phyloP scores from a whole-genome alignment of 768 basidiomycete genomes.

The Termitomyces sp. region DNA sequence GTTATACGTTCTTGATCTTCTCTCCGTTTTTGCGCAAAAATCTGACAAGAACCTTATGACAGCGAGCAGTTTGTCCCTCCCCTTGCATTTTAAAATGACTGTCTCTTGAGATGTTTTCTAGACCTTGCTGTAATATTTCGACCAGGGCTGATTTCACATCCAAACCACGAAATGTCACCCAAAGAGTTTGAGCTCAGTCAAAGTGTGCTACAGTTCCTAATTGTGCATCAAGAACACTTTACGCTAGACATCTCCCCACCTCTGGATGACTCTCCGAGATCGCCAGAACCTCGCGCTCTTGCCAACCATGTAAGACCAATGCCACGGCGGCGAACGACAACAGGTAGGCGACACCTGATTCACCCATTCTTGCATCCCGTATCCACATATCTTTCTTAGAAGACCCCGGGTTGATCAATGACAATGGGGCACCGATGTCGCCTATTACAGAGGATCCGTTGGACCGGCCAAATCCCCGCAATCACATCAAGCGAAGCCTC shows the following conservation, averaged over 20 bases:
- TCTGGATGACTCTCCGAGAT: slow-evolving; percentile 22
- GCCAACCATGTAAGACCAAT: slow-evolving; percentile 37
- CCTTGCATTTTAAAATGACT: not conserved
- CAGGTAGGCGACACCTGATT: slow-evolving; percentile 24
- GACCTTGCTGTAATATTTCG: slow-evolving; percentile 98
- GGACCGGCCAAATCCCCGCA: slow-evolving; percentile 17
- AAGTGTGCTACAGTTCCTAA: slow-evolving; percentile 89
- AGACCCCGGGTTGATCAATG: slow-evolving; percentile 22
- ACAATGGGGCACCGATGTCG: slow-evolving; percentile 44
- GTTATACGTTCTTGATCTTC: slow-evolving; percentile 91
- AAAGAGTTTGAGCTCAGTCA: slow-evolving; percentile 85
- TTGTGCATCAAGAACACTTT: slow-evolving; percentile 95
- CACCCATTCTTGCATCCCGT: not conserved
- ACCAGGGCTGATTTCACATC: slow-evolving; percentile 89
- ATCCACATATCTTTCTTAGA: slow-evolving; percentile 7
- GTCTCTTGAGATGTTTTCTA: slow-evolving; percentile 20
- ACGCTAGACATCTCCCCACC: slow-evolving; percentile 83
- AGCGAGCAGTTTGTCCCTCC: slow-evolving; percentile 69
- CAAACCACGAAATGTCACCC: slow-evolving; percentile 80
- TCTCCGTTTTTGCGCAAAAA: slow-evolving; percentile 92
- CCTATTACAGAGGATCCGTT: slow-evolving; percentile 42
- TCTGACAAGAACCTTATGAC: slow-evolving; percentile 95
- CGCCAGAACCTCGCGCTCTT: slow-evolving; percentile 19
- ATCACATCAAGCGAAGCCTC: slow-evolving; percentile 49
- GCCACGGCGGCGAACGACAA: slow-evolving; percentile 53